Evolutionary conservation across 768 basidiomycete genomes (phyloP).

Genomic region (Porpolomopsis calyptriformis): DNA sequence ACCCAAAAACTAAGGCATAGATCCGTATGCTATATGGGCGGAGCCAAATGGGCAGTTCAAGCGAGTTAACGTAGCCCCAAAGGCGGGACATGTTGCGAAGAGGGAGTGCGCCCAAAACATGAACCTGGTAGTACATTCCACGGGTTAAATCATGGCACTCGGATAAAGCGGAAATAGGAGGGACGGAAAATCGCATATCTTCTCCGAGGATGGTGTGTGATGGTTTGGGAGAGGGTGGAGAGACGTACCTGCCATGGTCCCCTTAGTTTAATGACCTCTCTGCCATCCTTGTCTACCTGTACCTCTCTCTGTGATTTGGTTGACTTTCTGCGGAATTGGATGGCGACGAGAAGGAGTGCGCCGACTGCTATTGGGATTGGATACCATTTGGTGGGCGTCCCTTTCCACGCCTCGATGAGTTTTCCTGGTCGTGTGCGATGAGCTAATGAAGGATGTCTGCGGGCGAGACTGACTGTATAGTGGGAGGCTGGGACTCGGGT

Average conservation of each 20-base stretch:
- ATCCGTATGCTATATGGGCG: constrained; percentile 81
- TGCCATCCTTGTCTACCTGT: constrained; percentile 72
- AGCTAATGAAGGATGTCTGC: constrained; percentile 1
- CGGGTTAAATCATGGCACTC: too few relatives aligned
- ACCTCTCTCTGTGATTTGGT: constrained; percentile 48
- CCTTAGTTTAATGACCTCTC: constrained; percentile 68
- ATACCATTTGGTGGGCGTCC: constrained; percentile 92
- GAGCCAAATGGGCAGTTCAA: constrained; percentile 90
- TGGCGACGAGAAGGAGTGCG: constrained; percentile 70
- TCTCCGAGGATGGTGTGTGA: not conserved
- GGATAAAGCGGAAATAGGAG: not conserved
- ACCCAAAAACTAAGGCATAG: constrained; percentile 84
- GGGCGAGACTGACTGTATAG: constrained; percentile 6
- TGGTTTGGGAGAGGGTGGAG: not conserved
- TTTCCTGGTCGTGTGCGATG: constrained; percentile 31
- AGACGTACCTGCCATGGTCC: constrained; percentile 85
- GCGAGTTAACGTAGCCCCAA: constrained; percentile 92
- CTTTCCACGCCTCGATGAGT: constrained; percentile 67
- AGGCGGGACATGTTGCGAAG: constrained; percentile 90
- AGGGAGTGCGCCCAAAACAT: constrained; percentile 90
- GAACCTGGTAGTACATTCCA: constrained; percentile 49
- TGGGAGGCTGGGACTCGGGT: not conserved
- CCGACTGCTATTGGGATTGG: constrained; percentile 87
- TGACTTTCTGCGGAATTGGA: constrained; percentile 61
- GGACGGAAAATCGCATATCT: not conserved